Evolutionary conservation across 208 protist species (phyloP), one percentile per base, ranked within the genome.

Genomic region (Crithidia sp.): DNA sequence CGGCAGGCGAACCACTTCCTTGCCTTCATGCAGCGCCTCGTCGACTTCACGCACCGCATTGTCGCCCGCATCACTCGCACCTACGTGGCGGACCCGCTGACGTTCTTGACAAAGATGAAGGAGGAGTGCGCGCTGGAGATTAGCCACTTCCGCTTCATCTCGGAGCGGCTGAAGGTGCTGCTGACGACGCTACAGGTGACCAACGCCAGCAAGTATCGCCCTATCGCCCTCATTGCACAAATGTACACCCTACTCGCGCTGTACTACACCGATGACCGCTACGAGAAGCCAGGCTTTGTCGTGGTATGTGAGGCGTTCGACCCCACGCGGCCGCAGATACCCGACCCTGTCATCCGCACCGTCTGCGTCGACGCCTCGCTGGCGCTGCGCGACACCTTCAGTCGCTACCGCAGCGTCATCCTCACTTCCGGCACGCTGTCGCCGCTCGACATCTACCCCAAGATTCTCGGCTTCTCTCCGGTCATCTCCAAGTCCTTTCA

Each of bases 381-480:
- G 17, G 98, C 98, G 5, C 92, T 99, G 62, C 93, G 98, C 71
- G 94, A 96, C 45, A 92, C 98, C 5, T 98, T 99, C 65, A 81
- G 93, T 50, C 88, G 88, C 52, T 99, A 98, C 85, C 81, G 87
- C 71, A 97, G 84, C 60, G 98, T 99, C 12, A 90, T 99, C 14
- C 95, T 99, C 52, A 99, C 99, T 9, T 98, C 93, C n/a, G 97
- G 98, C 61, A 99, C 98, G 14, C 81, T 98, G 16, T 99, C 98
- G 2, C 99, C 99, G 45, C 81, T 99, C n/a, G 97, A 99, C 64
- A 99, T 99, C 71, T 99, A 99, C 84, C 96, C 98, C 0, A 99
- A 99, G 70, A 98, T 99, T 19, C 82, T 99, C 13, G 94, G 98
- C 41, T 99, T 99, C 81, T 77, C 81, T 59, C 97, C 99, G 2